Conservation (phyloP, 768 basidiomycete genomes). For the Naganishia antarctica region DNA sequence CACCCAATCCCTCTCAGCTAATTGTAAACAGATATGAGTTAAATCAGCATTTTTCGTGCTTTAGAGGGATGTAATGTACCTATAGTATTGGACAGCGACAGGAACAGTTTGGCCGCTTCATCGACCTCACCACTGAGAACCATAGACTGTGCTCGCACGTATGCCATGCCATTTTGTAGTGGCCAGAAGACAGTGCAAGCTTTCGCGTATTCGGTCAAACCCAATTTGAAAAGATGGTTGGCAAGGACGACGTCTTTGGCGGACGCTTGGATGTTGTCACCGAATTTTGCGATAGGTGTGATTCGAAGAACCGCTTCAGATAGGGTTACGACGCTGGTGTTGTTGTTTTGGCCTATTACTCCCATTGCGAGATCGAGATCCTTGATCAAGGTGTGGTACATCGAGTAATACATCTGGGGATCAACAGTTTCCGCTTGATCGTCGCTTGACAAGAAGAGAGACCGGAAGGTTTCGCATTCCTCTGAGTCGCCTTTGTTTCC, state of each 20-base stretch:
- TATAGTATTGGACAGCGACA: constrained; percentile 1
- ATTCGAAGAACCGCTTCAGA: background rate
- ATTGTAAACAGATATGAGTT: no score
- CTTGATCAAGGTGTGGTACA: constrained; percentile 3
- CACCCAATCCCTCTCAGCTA: constrained; percentile 2
- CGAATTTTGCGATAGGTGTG: constrained; percentile 7
- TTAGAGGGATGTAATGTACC: background rate
- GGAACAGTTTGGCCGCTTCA: background rate
- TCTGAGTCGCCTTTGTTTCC: background rate
- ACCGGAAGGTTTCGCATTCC: background rate
- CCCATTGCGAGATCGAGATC: background rate
- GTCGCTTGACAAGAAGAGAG: background rate
- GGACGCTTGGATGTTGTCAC: background rate
- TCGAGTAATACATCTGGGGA: constrained; percentile 11
- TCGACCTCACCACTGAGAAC: background rate
- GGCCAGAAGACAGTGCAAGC: constrained; percentile 8
- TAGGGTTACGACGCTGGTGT: background rate
- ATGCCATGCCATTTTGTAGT: constrained; percentile 2
- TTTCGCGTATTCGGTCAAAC: constrained; percentile 9
- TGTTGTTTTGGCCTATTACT: background rate
- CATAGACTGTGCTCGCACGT: constrained; percentile 3
- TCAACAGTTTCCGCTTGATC: constrained; percentile 3
- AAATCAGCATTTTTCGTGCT: background rate
- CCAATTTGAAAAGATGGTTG: constrained; percentile 2
- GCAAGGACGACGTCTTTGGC: constrained; percentile 17